Evolutionary conservation across 371 early-diverging fungal species (phyloP).

Genomic region (Mortierella sp.): DNA sequence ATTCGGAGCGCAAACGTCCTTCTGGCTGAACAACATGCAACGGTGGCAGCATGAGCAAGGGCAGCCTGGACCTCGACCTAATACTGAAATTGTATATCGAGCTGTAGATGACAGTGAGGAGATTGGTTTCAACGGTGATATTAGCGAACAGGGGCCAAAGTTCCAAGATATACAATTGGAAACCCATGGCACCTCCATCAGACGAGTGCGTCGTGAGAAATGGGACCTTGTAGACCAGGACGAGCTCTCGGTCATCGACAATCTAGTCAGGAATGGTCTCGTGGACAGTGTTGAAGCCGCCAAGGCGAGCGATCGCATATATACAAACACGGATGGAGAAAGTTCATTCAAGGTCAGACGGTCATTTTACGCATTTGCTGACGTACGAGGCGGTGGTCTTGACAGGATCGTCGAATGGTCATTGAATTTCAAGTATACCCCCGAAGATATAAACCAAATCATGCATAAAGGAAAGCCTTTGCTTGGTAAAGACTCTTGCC

Average conservation of each 20-base stretch:
- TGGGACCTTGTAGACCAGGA: conserved; percentile 22
- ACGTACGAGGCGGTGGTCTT: conserved; percentile 40
- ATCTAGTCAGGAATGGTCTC: conserved; percentile 31
- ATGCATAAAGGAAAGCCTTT: not conserved
- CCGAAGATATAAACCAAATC: not conserved
- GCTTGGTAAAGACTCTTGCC: conserved; percentile 15
- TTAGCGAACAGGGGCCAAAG: not conserved
- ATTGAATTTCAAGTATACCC: conserved; percentile 13
- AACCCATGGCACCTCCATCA: not conserved
- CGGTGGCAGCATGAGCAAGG: not conserved
- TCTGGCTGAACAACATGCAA: conserved; percentile 6
- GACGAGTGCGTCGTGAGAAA: conserved; percentile 6
- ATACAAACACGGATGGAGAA: not conserved
- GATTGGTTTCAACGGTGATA: not conserved
- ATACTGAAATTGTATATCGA: not conserved
- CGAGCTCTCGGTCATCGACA: conserved; percentile 16
- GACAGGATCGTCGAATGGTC: conserved; percentile 33
- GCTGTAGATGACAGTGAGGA: not conserved
- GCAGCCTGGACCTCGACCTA: not conserved
- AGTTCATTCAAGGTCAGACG: conserved; percentile 4
- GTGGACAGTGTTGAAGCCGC: conserved; percentile 23
- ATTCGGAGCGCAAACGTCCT: conserved; percentile 30
- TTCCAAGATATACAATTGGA: not conserved
- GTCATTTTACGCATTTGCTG: conserved; percentile 27
- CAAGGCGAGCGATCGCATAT: too few relatives aligned